Base-by-base conservation (phyloP, 176 grass and related monocot species). In the Carex kokanica region DNA sequence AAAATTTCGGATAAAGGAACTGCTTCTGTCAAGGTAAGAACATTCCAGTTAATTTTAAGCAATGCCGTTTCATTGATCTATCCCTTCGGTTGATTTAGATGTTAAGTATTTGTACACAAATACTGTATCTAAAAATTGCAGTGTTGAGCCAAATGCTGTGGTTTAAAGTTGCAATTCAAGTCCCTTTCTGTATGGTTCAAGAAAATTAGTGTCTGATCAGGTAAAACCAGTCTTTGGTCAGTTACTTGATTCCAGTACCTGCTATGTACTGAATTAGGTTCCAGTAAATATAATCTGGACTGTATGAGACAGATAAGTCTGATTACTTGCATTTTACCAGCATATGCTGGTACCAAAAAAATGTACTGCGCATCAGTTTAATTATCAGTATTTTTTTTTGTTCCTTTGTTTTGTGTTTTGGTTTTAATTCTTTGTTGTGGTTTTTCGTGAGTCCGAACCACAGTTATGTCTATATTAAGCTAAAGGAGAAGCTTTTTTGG, bases 21-120 rank as follows among this genome's bases (percentile, higher is more conserved):
- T 29, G 91, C 89, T 36, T 93, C 88, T 59, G 86, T 97, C 82
- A 88, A 87, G 94, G 91, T 97, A 86, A 92, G 60, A 40, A 14
- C 0, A 14, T 41, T 81, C 60, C 0, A 45, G 4, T 20, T 88
- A 79, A 18, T 72, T 16, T 20, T 34, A 80, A n/a, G 8, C 24
- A 69, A 7, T 74, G 49, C 40, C 15, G 41, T 17, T 69, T 74
- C 2, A 0, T 3, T 68, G 40, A 49, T 9, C 3, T 31, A 15
- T 54, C 13, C 3, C 12, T 53, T 53, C 5, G 0, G 2, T 2
- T 68, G 2, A 68, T 18, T 38, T 54, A 8, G 0, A 53, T 75
- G 13, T 75, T 12, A 20, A 29, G 47, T 54, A 8, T 25, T 54
- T 29, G 13, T 75, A 75, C 10, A 54, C 45, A 54, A 25, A 13